A percentile compares a stretch with the other conserved stretches of the same genome.
These are phyloP conservation scores for Botrytis fragariae DNA, from an alignment of 2,329 filamentous ascomycete genomes.

Conservation along the genomic window DNA sequence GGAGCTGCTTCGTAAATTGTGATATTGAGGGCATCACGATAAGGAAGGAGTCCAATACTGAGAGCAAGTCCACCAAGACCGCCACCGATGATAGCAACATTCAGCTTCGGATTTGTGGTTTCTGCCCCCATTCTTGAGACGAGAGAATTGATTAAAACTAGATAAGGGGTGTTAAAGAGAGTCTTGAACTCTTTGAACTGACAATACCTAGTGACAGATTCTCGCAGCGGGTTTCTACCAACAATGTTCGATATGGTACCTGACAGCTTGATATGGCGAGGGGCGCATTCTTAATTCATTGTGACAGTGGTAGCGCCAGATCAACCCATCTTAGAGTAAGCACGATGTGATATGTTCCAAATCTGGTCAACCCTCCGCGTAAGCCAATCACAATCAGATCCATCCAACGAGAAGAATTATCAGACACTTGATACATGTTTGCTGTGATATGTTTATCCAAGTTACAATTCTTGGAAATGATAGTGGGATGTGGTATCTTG, in stretches of 20 bases:
- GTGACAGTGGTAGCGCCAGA: neutral
- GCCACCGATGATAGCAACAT: conserved; percentile 30
- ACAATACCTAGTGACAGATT: too few relatives aligned
- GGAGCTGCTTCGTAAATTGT: conserved; percentile 30
- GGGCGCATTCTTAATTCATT: neutral
- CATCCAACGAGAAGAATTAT: neutral
- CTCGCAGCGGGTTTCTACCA: neutral
- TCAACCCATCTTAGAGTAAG: neutral
- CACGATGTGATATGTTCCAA: neutral
- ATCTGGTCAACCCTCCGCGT: neutral
- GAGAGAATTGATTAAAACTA: too few relatives aligned
- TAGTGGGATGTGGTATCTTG: neutral
- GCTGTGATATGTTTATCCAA: neutral
- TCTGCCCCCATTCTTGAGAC: neutral
- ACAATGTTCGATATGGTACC: too few relatives aligned
- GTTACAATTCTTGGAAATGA: neutral
- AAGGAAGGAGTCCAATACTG: conserved; percentile 24
- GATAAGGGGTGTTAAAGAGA: neutral
- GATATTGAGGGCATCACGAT: conserved; percentile 11
- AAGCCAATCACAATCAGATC: neutral
- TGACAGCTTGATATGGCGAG: neutral
- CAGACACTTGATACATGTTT: neutral
- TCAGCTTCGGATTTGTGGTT: neutral
- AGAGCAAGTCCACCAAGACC: conserved; percentile 30
- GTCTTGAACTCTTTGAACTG: neutral